phyloP scores from a whole-genome alignment of 371 early-diverging fungal genomes.

The Mucor circinelloides region DNA sequence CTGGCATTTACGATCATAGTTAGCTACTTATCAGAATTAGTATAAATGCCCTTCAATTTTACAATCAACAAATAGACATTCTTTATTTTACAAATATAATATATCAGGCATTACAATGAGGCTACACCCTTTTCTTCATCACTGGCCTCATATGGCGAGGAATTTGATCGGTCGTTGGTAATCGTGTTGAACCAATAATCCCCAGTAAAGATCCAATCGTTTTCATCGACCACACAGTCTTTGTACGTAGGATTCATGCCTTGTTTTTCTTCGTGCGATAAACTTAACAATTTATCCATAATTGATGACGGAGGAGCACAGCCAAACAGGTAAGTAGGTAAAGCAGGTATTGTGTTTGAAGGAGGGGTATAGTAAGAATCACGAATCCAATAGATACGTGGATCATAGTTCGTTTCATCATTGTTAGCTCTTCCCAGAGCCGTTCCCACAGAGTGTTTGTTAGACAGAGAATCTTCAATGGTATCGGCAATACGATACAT shows the following conservation, averaged over 20 bases:
- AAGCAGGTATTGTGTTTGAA: constrained; percentile 13
- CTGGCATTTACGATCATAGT: no score
- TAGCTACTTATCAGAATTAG: no score
- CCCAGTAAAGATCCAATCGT: constrained; percentile 15
- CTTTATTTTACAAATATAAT: no score
- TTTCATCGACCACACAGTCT: constrained; percentile 18
- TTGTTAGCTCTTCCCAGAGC: constrained; percentile 16
- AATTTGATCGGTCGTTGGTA: constrained; percentile 12
- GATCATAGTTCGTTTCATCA: constrained; percentile 14
- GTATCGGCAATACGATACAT: constrained; percentile 12
- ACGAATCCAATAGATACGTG: constrained; percentile 17
- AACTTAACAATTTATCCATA: constrained; percentile 9
- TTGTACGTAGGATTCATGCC: constrained; percentile 17
- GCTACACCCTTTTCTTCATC: constrained; percentile 15
- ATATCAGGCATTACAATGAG: no score
- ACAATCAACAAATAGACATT: no score
- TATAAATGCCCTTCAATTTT: no score
- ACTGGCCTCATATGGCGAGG: constrained; percentile 16
- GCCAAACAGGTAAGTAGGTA: constrained; percentile 21
- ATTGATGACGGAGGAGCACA: constrained; percentile 15
- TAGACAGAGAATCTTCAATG: constrained; percentile 17
- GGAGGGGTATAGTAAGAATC: constrained; percentile 16
- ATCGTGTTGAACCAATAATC: constrained; percentile 18
- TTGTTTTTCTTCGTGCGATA: constrained; percentile 15
- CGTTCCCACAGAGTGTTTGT: constrained; percentile 16